Evolutionary conservation across 345 rosid species (phyloP).

Genomic region (Erysimum cheiranthoides): DNA sequence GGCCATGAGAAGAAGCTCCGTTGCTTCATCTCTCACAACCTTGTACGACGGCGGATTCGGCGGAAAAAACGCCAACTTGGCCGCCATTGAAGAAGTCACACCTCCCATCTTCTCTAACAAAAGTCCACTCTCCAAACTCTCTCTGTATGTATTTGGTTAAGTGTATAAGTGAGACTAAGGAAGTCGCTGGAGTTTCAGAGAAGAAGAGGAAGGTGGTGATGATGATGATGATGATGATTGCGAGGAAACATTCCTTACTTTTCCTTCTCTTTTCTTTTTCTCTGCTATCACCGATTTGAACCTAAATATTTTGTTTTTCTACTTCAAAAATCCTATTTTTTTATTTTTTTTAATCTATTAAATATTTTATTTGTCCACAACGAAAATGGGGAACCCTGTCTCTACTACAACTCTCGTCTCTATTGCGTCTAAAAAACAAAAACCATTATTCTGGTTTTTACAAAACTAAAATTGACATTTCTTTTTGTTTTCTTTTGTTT

Average conservation of each 20-base stretch:
- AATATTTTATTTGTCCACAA: background rate
- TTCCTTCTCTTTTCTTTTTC: background rate
- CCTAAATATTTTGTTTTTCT: slow-evolving; percentile 6
- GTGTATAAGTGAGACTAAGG: slow-evolving; percentile 1
- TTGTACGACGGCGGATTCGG: slow-evolving; percentile 95
- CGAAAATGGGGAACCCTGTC: slow-evolving; percentile 9
- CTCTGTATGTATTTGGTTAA: slow-evolving; percentile 4
- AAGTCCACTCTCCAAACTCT: slow-evolving; percentile 8
- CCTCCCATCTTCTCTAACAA: slow-evolving; percentile 68
- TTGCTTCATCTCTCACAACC: slow-evolving; percentile 58
- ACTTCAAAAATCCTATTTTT: background rate
- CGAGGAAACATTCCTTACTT: slow-evolving; percentile 37
- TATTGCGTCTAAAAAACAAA: slow-evolving; percentile 11
- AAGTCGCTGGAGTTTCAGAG: slow-evolving; percentile 40
- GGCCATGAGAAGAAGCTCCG: slow-evolving; percentile 68
- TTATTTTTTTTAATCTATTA: background rate
- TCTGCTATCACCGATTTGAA: slow-evolving; percentile 16
- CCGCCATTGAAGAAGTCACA: slow-evolving; percentile 98
- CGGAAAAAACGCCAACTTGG: slow-evolving; percentile 91
- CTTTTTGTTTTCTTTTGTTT: background rate
- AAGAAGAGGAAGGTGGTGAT: slow-evolving; percentile 40
- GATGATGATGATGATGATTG: slow-evolving; percentile 31
- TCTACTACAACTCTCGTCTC: slow-evolving; percentile 10
- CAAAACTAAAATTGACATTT: background rate
- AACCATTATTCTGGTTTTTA: slow-evolving; percentile 3